Base-by-base conservation (phyloP, 768 basidiomycete species). In the Lactifluus subvellereus region DNA sequence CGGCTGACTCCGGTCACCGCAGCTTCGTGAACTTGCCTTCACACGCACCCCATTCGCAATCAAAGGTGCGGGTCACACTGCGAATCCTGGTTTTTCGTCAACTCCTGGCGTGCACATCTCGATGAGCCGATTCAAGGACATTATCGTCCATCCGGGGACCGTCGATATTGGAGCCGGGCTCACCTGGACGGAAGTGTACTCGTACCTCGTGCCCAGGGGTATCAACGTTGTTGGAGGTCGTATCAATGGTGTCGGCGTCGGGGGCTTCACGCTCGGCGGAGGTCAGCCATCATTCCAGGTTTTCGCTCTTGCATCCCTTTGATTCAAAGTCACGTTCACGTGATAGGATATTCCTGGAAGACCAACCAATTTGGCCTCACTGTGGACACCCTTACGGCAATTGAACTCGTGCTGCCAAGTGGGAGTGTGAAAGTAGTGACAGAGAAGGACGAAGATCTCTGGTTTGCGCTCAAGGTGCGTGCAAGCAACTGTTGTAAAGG, bases 361-460 rank as follows among this genome's bases (percentile, higher is more conserved):
- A 66, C 62, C 13, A 70, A 63, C 16, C 65, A 67, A 45, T 62
- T 57, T 30, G 67, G 63, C 42, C 57, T 58, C 6, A 13, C 57
- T 1, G 10, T 58, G 10, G 57, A 58, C 57, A 58, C 38, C 5
- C 11, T 58, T 3, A 37, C 2, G 1, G 48, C 35, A 2, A 49
- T 30, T 49, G 47, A 58, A 14, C 35, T 58, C 16, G 57, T 58
- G 9, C 37, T 58, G 2, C 57, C 57, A 8, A 58, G 38, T 4
- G 57, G 57, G 14, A 22, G 22, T 6, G 18, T 50, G 16, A n/a
- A 2, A 22, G 7, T 16, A 7, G 57, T 58, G 37, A 49, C 48
- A 11, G 10, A 35, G 3, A 30, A 8, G 4, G 48, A 58, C 11
- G n/a, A n/a, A 0, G 57, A 58, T 27, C 57, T 58, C n/a, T 58